These are phyloP conservation scores for Russula lepida DNA, from an alignment of 768 basidiomycete species.

Conservation along the genomic window DNA sequence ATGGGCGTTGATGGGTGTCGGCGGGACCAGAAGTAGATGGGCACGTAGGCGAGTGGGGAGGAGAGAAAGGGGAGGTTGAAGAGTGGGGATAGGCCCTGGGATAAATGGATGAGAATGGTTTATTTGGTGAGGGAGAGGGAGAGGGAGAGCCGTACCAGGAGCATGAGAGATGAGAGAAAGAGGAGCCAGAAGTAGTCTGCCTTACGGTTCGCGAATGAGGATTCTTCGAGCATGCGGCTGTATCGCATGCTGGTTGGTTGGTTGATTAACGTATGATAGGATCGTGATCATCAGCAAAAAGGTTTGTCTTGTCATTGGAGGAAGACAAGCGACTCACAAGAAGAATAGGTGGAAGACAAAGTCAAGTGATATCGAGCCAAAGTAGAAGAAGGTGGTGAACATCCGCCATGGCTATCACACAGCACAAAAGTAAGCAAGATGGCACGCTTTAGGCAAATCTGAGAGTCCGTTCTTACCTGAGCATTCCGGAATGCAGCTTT, in stretches of 20 bases:
- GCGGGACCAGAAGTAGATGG: slow-evolving; percentile 96
- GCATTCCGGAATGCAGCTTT: slow-evolving; percentile 74
- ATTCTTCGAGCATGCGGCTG: slow-evolving; percentile 94
- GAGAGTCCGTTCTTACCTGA: slow-evolving; percentile 44
- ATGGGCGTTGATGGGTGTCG: slow-evolving; percentile 94
- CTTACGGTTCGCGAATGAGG: slow-evolving; percentile 80
- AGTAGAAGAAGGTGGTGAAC: slow-evolving; percentile 91
- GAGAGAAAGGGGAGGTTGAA: slow-evolving; percentile 92
- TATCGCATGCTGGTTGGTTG: slow-evolving; percentile 99
- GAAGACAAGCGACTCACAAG: slow-evolving; percentile 68
- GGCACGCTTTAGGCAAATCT: too few species aligned
- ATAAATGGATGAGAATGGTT: not conserved
- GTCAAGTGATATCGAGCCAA: slow-evolving; percentile 87
- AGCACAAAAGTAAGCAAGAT: too few species aligned
- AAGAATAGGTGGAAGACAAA: slow-evolving; percentile 98
- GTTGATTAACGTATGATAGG: too few species aligned
- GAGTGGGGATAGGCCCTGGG: slow-evolving; percentile 70
- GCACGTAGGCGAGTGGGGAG: slow-evolving; percentile 85
- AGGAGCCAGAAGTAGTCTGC: slow-evolving; percentile 97
- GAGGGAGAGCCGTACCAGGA: slow-evolving; percentile 53
- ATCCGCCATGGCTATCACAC: slow-evolving; percentile 70
- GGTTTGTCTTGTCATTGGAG: too few species aligned
- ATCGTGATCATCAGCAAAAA: not conserved
- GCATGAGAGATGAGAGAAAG: slow-evolving; percentile 71
- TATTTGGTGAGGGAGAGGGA: slow-evolving; percentile 7